These are phyloP conservation scores for Shiraia bambusicola DNA, from an alignment of 2,329 filamentous ascomycete genomes.

Conservation along the genomic window DNA sequence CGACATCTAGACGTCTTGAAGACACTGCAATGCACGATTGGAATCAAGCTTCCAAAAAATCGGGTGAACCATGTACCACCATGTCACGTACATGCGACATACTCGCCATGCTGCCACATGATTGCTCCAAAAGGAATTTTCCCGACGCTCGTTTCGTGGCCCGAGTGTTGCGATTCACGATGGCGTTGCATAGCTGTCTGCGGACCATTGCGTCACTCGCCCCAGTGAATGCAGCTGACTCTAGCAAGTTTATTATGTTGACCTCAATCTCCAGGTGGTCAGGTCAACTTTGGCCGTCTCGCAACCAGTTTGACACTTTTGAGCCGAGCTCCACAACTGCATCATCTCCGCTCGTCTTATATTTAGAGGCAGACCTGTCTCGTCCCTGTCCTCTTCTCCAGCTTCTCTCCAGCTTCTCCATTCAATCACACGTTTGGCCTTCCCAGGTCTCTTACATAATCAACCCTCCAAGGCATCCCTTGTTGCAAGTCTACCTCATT, in stretches of 20 bases:
- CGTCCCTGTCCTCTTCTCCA: conserved; percentile 22
- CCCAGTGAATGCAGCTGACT: conserved; percentile 21
- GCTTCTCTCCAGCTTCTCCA: conserved; percentile 17
- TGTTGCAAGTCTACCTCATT: conserved; percentile 1
- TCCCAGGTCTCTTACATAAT: too few relatives aligned
- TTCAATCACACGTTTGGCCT: conserved; percentile 4
- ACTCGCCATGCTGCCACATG: conserved; percentile 12
- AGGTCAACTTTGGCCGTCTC: too few relatives aligned
- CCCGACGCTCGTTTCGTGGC: conserved; percentile 10
- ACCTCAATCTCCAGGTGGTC: conserved; percentile 9
- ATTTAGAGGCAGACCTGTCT: conserved; percentile 19
- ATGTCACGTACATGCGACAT: conserved; percentile 14
- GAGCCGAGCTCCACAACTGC: background rate
- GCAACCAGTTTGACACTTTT: too few relatives aligned
- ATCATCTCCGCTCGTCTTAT: conserved; percentile 21
- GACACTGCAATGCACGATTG: conserved; percentile 7
- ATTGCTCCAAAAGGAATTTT: conserved; percentile 16
- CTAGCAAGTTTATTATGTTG: conserved; percentile 19
- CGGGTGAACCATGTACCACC: conserved; percentile 12
- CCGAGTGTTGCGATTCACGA: conserved; percentile 3
- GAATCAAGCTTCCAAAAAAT: conserved; percentile 2
- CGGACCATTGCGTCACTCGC: conserved; percentile 25
- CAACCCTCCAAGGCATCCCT: background rate
- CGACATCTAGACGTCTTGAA: conserved; percentile 4
- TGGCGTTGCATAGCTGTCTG: conserved; percentile 10